Evolutionary conservation across 2,329 filamentous ascomycete species (phyloP).

Genomic region (Aspergillus floridensis): DNA sequence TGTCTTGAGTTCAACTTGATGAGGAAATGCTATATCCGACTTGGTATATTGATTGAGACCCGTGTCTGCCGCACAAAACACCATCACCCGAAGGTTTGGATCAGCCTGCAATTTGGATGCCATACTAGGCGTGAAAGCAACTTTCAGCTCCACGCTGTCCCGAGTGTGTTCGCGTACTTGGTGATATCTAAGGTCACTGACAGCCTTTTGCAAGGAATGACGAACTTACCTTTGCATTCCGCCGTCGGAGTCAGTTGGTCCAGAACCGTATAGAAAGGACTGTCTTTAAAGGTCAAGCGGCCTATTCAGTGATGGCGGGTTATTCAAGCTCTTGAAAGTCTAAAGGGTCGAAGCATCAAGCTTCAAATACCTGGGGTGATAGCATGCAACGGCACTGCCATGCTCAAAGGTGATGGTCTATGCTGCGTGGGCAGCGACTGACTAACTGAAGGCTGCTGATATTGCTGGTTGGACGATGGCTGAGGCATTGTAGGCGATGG

Average conservation of each 20-base stretch:
- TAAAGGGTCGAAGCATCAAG: neutral
- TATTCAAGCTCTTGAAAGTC: neutral
- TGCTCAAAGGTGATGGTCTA: constrained; percentile 26
- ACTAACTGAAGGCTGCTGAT: constrained; percentile 24
- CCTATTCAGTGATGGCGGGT: constrained; percentile 40
- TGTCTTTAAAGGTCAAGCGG: constrained; percentile 64
- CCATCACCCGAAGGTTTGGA: constrained; percentile 67
- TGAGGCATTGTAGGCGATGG: constrained; percentile 29
- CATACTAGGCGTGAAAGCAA: constrained; percentile 54
- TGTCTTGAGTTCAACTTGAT: constrained; percentile 87
- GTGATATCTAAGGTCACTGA: constrained; percentile 23
- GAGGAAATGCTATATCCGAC: constrained; percentile 79
- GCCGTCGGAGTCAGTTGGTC: constrained; percentile 63
- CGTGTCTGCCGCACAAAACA: constrained; percentile 73
- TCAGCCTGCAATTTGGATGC: constrained; percentile 60
- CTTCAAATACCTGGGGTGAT: constrained; percentile 27
- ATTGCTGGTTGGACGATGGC: constrained; percentile 23
- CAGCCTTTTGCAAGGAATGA: neutral
- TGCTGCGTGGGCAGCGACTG: constrained; percentile 27
- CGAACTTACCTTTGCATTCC: constrained; percentile 65
- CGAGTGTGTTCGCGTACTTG: constrained; percentile 59
- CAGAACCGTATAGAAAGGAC: constrained; percentile 78
- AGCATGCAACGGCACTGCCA: constrained; percentile 32
- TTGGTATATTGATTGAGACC: constrained; percentile 56
- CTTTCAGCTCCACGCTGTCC: constrained; percentile 58